These are phyloP conservation scores for Paramecium caudatum DNA, from an alignment of 73 alveolate species.

Conservation along the genomic window DNA sequence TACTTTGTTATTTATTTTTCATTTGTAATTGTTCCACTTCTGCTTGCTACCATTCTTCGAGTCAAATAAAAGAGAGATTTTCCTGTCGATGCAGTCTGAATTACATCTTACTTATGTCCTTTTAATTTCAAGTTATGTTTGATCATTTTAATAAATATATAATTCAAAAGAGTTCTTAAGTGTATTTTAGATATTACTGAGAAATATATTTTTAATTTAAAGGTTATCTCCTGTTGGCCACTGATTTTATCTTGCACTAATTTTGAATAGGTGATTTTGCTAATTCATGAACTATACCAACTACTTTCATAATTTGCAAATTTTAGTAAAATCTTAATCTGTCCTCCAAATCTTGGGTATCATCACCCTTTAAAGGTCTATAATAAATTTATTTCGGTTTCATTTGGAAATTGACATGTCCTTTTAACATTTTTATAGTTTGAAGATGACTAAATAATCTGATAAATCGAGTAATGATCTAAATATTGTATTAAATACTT, in stretches of 20 bases:
- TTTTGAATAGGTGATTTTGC: background rate
- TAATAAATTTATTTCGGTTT: background rate
- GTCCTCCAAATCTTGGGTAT: background rate
- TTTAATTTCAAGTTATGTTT: background rate
- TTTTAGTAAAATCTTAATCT: background rate
- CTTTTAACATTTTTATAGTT: background rate
- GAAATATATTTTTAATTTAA: slow-evolving; percentile 16
- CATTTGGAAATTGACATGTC: background rate
- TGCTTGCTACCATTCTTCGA: background rate
- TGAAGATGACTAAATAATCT: background rate
- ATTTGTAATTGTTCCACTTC: too few relatives aligned
- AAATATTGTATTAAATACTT: background rate
- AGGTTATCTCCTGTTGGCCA: background rate
- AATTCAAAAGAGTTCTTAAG: slow-evolving; percentile 7
- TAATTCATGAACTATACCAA: slow-evolving; percentile 9
- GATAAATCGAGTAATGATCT: background rate
- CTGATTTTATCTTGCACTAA: slow-evolving; percentile 16
- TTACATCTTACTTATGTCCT: background rate
- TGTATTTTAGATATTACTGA: background rate
- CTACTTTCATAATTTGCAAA: background rate
- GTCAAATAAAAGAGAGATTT: background rate
- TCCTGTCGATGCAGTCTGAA: background rate
- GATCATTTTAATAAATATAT: background rate
- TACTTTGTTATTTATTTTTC: too few relatives aligned
- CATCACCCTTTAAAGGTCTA: slow-evolving; percentile 29